Evolutionary conservation across 2,329 filamentous ascomycete genomes (phyloP).

Genomic region (Shiraia sp.): DNA sequence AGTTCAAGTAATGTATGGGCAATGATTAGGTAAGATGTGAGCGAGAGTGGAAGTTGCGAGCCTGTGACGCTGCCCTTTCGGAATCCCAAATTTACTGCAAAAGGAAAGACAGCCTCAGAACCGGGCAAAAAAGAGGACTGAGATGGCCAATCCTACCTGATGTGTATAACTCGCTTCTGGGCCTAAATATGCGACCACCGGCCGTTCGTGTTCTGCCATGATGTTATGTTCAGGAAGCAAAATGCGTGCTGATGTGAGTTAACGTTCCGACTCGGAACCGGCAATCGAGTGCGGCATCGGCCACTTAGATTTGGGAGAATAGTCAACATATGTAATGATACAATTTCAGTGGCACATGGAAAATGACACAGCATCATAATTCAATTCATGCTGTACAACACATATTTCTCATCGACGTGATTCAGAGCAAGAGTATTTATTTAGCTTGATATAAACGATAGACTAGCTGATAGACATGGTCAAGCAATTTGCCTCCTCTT

Average conservation of each 20-base stretch:
- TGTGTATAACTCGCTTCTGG: slow-evolving; percentile 70
- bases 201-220: slow-evolving; percentile 20
- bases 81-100: too few species aligned
- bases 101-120: too few species aligned
- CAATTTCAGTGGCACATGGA: background rate
- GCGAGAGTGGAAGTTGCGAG: background rate
- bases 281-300: slow-evolving; percentile 2
- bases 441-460: slow-evolving; percentile 34
- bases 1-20: background rate
- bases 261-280: background rate
- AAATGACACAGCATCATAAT: background rate
- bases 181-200: slow-evolving; percentile 62
- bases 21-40: background rate
- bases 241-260: too few species aligned
- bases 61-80: background rate
- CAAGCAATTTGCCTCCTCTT: slow-evolving; percentile 30
- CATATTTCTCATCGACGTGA: background rate
- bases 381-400: background rate
- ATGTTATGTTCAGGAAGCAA: slow-evolving; percentile 1
- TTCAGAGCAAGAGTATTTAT: slow-evolving; percentile 19
- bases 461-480: slow-evolving; percentile 30
- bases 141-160: slow-evolving; percentile 55
- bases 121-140: too few species aligned
- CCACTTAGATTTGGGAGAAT: background rate
- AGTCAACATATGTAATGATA: background rate